Evolutionary conservation across 495 filamentous ascomycete genomes (phyloP).

Genomic region (Lasiosphaeriaceae sp.): DNA sequence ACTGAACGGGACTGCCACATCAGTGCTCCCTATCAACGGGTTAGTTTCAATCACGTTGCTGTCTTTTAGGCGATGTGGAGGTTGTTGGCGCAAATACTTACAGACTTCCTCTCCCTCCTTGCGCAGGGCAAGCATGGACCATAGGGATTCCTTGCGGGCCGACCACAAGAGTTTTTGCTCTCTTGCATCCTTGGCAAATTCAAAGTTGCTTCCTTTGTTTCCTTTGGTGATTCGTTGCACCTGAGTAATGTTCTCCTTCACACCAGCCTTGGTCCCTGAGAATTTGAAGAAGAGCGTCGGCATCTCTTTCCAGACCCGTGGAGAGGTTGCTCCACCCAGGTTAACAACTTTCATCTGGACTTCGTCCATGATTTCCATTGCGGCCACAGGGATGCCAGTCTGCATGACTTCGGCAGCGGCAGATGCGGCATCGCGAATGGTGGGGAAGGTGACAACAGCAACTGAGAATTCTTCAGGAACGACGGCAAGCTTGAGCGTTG

Average conservation of each 20-base stretch:
- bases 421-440: conserved; percentile 66
- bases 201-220: conserved; percentile 63
- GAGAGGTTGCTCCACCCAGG: conserved; percentile 61
- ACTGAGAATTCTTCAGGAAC: conserved; percentile 70
- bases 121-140: conserved; percentile 69
- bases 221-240: conserved; percentile 62
- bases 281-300: conserved; percentile 88
- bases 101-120: conserved; percentile 58
- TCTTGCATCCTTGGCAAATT: conserved; percentile 63
- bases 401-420: conserved; percentile 68
- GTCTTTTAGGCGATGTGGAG: neutral
- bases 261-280: conserved; percentile 64
- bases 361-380: conserved; percentile 82
- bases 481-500: conserved; percentile 69
- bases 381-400: conserved; percentile 67
- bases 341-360: conserved; percentile 80
- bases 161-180: conserved; percentile 73
- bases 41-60: neutral
- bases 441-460: conserved; percentile 72
- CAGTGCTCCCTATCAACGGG: conserved; percentile 58
- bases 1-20: conserved; percentile 86
- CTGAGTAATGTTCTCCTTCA: conserved; percentile 62
- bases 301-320: conserved; percentile 65
- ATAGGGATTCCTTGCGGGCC: conserved; percentile 70
- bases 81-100: conserved; percentile 23